Evolutionary conservation across 257 asterid species (phyloP).

Genomic region (Fraxinus pennsylvanica): DNA sequence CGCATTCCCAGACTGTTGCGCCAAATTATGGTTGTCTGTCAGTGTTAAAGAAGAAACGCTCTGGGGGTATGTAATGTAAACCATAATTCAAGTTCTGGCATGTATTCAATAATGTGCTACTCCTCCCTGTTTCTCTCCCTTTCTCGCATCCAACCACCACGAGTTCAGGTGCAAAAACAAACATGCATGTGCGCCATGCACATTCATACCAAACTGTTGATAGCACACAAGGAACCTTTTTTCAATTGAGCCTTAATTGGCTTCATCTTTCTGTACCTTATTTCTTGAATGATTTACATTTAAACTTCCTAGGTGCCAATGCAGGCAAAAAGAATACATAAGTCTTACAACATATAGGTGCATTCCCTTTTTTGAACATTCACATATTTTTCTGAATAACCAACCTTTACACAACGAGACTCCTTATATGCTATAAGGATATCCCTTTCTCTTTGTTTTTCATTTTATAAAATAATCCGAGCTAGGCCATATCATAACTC

Average conservation of each 20-base stretch:
- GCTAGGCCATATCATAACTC: neutral
- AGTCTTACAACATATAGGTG: constrained; percentile 15
- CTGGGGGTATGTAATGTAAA: constrained; percentile 65
- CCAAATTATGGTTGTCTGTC: constrained; percentile 59
- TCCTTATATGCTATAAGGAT: neutral
- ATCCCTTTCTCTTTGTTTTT: neutral
- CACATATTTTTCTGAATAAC: constrained; percentile 12
- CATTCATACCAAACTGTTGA: neutral
- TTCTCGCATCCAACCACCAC: neutral
- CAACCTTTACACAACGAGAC: constrained; percentile 1
- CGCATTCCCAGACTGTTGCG: constrained; percentile 47
- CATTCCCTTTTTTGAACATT: neutral
- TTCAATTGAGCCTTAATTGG: constrained; percentile 15
- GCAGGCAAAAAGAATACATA: neutral
- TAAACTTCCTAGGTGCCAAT: constrained; percentile 11
- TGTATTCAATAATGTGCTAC: constrained; percentile 14
- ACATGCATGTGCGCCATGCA: constrained; percentile 9
- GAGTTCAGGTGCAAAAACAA: neutral
- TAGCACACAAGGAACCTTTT: neutral
- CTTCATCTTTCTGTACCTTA: constrained; percentile 16
- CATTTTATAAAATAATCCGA: neutral
- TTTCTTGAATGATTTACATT: constrained; percentile 9
- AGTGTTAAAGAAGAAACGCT: constrained; percentile 75
- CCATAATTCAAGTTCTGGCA: constrained; percentile 12
- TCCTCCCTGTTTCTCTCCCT: neutral